Base-by-base conservation (phyloP, 331 rosid species). In the Erythrophleum ivorense region DNA sequence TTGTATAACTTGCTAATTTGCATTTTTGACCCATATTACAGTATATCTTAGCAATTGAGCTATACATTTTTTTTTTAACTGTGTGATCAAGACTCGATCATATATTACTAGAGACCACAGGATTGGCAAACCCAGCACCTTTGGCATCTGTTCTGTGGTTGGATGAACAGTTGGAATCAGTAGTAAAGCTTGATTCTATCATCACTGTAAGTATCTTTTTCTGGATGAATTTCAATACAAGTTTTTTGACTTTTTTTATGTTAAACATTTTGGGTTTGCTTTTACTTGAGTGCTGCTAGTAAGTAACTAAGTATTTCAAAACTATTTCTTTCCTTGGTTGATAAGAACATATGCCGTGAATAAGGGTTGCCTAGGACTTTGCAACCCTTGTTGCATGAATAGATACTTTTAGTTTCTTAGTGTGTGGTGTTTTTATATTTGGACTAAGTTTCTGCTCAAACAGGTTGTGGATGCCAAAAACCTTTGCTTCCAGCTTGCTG, bases 141-240 rank as follows among this genome's bases (percentile, higher is more conserved):
- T 91, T 95, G 88, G 98, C 99, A 68, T 95, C 98, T 48, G 88
- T 95, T 49, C 92, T 95, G 54, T 95, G 99, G 99, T 86, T 95
- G 88, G 99, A 95, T 81, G 99, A 95, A 74, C 98, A 95, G 82
- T 89, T 95, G 76, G 99, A 91, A 84, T 88, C 99, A 5, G 75
- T 77, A 6, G 96, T 95, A 73, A 89, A 84, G 87, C 98, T 95
- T 63, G 99, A 95, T 80, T 95, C 99, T 71, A 95, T 93, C 41
- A 83, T 95, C 89, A 91, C 98, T 0, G 99, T 95, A 48, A 88
- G 98, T 76, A 71, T 79, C 33, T 77, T 79, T 73, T 24, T 53
- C 18, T 73, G 21, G 38, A 38, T 83, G 50, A 54, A 41, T 48
- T 54, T 40, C 55, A 33, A 71, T 80, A 0, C 18, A 34, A 45